Base-by-base conservation (phyloP, 495 filamentous ascomycete species). In the Rhypophila decipiens region DNA sequence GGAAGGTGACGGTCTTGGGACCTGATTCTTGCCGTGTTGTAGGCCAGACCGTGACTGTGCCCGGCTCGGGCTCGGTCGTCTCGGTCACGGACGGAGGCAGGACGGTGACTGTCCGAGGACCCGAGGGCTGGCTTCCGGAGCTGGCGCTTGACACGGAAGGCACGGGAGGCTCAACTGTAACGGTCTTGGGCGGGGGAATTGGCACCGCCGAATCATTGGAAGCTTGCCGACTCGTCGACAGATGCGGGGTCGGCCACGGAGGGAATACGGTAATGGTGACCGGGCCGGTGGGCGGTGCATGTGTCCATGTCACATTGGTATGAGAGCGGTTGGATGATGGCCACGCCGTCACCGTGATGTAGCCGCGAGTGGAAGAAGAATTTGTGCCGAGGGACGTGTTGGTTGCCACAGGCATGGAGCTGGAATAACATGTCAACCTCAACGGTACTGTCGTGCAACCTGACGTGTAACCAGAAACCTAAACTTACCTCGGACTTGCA, bases 401-500 rank as follows among this genome's bases (percentile, higher is more conserved):
- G 20, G 35, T 19, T 12, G 22, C 27, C n/a, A n/a, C n/a, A n/a
- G n/a, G n/a, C 15, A 42, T 36, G 17, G 33, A 50, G 21, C 50
- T 51, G 23, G n/a, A 22, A 12, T 11, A 22, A 18, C 23, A 39
- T 18, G 36, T 15, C 8, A 40, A 4, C 24, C 35, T 15, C 8
- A 40, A 4, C 24, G 24, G 17, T 24, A 18, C 29, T 35, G 21
- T 39, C 8, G 22, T 29, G 22, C 7, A 5, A 39, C 12, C 36
- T 39, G 13, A 31, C 13, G 13, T 31, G 27, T 39, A n/a, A 39
- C 36, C 36, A 39, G 9, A 4, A 24, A 23, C 15, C 10, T 35
- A 15, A 15, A 17, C 49, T 40, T 19, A 60, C 57, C 55, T 55
- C 2, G 57, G 53, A 39, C 52, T 61, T n/a, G 37, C 22, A 11